Percentiles rank a stretch among this genome's conserved stretches.
These are phyloP conservation scores for Cutaneotrichosporon sp. DNA, from an alignment of 1,284 basidiomycete species.

Conservation along the genomic window DNA sequence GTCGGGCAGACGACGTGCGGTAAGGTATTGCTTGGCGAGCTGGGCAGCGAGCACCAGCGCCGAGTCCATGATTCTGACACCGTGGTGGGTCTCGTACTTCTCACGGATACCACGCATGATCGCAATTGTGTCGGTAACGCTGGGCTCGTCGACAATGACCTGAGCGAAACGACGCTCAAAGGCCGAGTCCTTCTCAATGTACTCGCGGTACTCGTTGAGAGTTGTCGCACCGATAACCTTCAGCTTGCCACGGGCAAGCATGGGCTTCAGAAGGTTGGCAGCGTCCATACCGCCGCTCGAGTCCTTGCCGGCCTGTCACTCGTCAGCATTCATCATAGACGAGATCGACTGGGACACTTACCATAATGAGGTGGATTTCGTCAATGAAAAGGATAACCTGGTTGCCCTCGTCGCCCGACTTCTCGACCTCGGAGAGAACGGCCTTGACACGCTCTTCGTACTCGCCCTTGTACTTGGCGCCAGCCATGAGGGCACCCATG, in stretches of 20 bases:
- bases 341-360: not conserved
- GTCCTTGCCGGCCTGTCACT: slow-evolving; percentile 35
- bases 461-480: slow-evolving; percentile 90
- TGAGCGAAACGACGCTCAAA: slow-evolving; percentile 93
- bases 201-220: slow-evolving; percentile 85
- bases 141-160: slow-evolving; percentile 88
- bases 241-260: slow-evolving; percentile 84
- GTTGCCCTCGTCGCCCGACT: slow-evolving; percentile 73
- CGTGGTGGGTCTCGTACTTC: slow-evolving; percentile 70
- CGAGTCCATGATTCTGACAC: slow-evolving; percentile 82
- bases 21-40: slow-evolving; percentile 90
- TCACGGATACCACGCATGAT: slow-evolving; percentile 82
- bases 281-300: slow-evolving; percentile 50
- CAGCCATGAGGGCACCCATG: slow-evolving; percentile 93
- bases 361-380: slow-evolving; percentile 89
- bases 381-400: slow-evolving; percentile 93
- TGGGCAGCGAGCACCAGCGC: slow-evolving; percentile 87
- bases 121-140: slow-evolving; percentile 83
- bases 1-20: slow-evolving; percentile 76
- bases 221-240: slow-evolving; percentile 91
- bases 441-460: slow-evolving; percentile 96
- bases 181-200: slow-evolving; percentile 92
- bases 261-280: slow-evolving; percentile 83
- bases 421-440: slow-evolving; percentile 86
- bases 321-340: slow-evolving; percentile 1